A percentile compares a stretch with the other conserved stretches of the same genome.
Conservation (phyloP, 2,329 filamentous ascomycete genomes). For the Penicillium italicum region DNA sequence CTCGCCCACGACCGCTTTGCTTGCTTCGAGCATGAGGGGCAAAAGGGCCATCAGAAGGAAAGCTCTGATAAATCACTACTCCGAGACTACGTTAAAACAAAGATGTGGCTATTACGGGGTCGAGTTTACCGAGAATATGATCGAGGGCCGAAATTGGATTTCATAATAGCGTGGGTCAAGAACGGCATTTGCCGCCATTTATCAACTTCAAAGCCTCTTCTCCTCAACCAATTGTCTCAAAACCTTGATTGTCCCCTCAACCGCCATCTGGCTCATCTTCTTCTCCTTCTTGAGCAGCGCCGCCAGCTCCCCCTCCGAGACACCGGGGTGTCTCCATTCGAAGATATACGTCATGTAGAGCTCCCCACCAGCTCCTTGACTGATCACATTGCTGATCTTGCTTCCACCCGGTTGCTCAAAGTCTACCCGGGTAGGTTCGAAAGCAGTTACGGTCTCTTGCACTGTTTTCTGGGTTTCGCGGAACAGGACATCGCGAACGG, state of each 20-base stretch:
- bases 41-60: not conserved
- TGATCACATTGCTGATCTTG: slow-evolving; percentile 28
- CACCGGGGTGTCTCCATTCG: slow-evolving; percentile 37
- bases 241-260: slow-evolving; percentile 22
- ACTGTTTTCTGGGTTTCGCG: slow-evolving; percentile 23
- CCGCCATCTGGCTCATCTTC: slow-evolving; percentile 18
- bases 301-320: slow-evolving; percentile 16
- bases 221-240: slow-evolving; percentile 18
- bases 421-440: slow-evolving; percentile 25
- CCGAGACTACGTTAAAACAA: not conserved
- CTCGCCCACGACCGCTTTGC: slow-evolving; percentile 4
- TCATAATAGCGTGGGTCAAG: not conserved
- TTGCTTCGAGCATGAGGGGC: slow-evolving; percentile 1
- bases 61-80: not conserved
- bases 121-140: not conserved
- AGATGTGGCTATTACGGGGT: slow-evolving; percentile 3
- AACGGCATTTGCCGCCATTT: not conserved
- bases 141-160: not conserved
- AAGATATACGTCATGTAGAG: slow-evolving; percentile 44
- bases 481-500: slow-evolving; percentile 30
- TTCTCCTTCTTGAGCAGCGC: slow-evolving; percentile 18
- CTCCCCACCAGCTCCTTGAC: slow-evolving; percentile 31
- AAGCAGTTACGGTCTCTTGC: slow-evolving; percentile 27
- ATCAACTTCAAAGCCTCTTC: slow-evolving; percentile 14
- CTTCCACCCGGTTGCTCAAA: slow-evolving; percentile 29